Conservation (phyloP, 768 basidiomycete species). For the Steccherinum ochraceum region DNA sequence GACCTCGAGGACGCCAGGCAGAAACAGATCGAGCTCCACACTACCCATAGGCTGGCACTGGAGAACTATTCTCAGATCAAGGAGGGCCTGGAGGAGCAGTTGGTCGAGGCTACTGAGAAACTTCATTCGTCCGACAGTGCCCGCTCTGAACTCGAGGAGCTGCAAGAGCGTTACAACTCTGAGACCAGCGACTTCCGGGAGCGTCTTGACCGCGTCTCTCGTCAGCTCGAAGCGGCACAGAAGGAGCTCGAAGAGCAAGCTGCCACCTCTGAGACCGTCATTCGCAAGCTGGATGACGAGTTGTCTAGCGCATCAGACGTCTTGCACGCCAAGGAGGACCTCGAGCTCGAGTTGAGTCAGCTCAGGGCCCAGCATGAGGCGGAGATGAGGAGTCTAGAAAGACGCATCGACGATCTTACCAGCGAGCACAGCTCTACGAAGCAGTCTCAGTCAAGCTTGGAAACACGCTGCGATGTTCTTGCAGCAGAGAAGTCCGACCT, state of each 20-base stretch:
- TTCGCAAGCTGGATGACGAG: constrained; percentile 13
- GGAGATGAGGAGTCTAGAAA: constrained; percentile 1
- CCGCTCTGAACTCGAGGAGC: constrained; percentile 4
- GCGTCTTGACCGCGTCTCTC: background rate
- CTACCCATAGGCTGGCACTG: constrained; percentile 10
- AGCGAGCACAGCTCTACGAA: background rate
- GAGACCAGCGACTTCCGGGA: constrained; percentile 3
- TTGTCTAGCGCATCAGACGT: constrained; percentile 2
- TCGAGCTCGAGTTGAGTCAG: constrained; percentile 10
- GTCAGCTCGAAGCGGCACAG: constrained; percentile 6
- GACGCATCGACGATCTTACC: background rate
- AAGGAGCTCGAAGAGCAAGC: constrained; percentile 30
- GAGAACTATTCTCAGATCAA: constrained; percentile 14
- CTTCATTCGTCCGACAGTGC: constrained; percentile 2
- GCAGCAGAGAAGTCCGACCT: background rate
- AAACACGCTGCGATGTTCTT: constrained; percentile 17
- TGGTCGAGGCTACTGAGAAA: constrained; percentile 8
- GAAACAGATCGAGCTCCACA: constrained; percentile 8
- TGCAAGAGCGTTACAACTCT: background rate
- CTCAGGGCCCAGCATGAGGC: background rate
- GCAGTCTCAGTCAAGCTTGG: constrained; percentile 22
- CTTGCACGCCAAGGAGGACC: constrained; percentile 10
- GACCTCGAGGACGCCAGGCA: constrained; percentile 15
- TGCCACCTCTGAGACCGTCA: constrained; percentile 32
- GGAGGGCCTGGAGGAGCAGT: constrained; percentile 13